Evolutionary conservation across 2,329 filamentous ascomycete species (phyloP).

Genomic region (Aspergillus pseudoterreus): DNA sequence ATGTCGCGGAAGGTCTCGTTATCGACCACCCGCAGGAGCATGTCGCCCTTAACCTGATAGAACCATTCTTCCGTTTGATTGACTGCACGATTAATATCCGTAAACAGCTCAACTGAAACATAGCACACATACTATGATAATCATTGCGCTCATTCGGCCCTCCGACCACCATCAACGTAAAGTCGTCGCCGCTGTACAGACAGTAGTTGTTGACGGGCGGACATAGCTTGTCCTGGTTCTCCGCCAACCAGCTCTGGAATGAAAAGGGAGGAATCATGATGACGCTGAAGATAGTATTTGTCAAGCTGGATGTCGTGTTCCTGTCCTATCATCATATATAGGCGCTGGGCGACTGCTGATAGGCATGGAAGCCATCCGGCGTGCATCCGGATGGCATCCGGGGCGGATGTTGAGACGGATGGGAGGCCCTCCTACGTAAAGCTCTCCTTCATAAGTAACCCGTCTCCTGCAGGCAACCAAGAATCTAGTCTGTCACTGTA

Average conservation of each 20-base stretch:
- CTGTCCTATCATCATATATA: too few relatives aligned
- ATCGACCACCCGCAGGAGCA: constrained; percentile 15
- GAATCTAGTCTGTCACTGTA: background rate
- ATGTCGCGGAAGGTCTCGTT: constrained; percentile 13
- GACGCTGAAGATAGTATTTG: background rate
- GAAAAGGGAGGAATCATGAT: constrained; percentile 7
- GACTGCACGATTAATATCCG: constrained; percentile 1
- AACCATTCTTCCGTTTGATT: constrained; percentile 20
- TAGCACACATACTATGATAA: constrained; percentile 13
- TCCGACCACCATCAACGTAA: constrained; percentile 18
- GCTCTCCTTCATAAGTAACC: too few relatives aligned
- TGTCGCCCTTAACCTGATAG: constrained; percentile 18
- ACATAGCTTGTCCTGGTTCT: constrained; percentile 11
- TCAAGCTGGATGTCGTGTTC: too few relatives aligned
- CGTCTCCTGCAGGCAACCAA: background rate
- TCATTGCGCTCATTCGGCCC: constrained; percentile 17
- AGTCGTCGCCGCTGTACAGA: constrained; percentile 15
- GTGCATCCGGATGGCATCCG: constrained; percentile 4
- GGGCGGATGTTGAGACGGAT: background rate
- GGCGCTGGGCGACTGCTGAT: too few relatives aligned
- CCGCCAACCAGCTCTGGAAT: constrained; percentile 12
- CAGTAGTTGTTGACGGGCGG: constrained; percentile 17
- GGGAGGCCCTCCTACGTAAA: background rate
- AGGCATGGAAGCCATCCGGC: constrained; percentile 3
- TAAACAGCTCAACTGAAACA: background rate